Percentiles rank a stretch among this genome's conserved stretches.
phyloP scores from a whole-genome alignment of 1,284 basidiomycete species.

The Uromyces viciae-fabae region DNA sequence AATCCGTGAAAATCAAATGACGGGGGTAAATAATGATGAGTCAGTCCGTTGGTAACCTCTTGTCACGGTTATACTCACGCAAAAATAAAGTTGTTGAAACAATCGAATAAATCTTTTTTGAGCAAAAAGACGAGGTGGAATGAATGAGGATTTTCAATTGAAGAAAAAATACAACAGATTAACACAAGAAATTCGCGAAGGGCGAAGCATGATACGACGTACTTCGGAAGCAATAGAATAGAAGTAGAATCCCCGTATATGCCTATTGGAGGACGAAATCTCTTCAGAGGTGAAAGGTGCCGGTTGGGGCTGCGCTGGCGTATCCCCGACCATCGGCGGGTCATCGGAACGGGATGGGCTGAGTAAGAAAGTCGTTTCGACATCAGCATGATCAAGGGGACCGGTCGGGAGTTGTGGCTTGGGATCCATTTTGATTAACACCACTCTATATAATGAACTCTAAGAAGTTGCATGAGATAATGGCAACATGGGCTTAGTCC shows the following conservation, averaged over 20 bases:
- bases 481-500: no score
- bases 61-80: no score
- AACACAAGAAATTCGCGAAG: background rate
- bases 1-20: background rate
- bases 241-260: conserved; percentile 30
- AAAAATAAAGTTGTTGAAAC: conserved; percentile 36
- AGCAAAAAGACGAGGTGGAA: no score
- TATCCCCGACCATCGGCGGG: background rate
- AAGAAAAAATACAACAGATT: background rate
- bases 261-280: background rate
- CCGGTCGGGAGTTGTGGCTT: background rate
- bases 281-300: background rate
- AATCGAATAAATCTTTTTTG: conserved; percentile 29
- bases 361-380: background rate
- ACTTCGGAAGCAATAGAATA: conserved; percentile 41
- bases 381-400: background rate
- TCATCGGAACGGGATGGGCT: background rate
- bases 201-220: background rate
- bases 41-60: no score
- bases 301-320: background rate
- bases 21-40: background rate
- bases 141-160: no score
- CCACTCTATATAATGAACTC: background rate
- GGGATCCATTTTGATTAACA: background rate
- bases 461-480: no score